Evolutionary conservation across 78 protist species (phyloP).

Genomic region (Emiliania huxleyi): DNA sequence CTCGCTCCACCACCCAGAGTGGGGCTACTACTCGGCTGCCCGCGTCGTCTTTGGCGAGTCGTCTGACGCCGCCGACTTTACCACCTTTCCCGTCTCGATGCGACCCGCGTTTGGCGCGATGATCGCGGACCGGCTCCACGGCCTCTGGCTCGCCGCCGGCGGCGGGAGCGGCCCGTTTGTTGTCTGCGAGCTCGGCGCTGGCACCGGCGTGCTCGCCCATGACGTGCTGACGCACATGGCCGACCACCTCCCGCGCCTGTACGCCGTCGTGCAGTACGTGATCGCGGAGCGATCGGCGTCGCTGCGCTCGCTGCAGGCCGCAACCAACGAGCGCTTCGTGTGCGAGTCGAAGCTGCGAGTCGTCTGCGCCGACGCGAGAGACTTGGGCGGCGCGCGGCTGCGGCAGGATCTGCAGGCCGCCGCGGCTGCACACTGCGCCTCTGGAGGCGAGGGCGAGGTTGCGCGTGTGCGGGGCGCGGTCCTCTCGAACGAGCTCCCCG

Average conservation of each 20-base stretch:
- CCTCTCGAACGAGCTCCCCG: neutral
- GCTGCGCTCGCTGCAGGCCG: neutral
- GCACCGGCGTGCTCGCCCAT: neutral
- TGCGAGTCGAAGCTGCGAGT: neutral
- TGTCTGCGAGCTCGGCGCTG: neutral
- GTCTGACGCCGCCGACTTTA: neutral
- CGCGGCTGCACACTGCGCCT: neutral
- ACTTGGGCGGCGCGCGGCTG: neutral
- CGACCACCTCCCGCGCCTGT: neutral
- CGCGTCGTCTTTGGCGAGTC: neutral
- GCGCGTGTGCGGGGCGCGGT: neutral
- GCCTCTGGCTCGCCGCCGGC: neutral
- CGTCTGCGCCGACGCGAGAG: neutral
- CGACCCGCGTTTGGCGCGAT: neutral
- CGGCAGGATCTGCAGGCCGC: neutral
- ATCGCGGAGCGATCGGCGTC: neutral
- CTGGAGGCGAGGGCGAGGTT: neutral
- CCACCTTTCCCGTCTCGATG: slow-evolving; percentile 14
- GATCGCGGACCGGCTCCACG: neutral
- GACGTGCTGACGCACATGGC: neutral
- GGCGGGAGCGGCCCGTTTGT: neutral
- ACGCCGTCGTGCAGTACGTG: neutral
- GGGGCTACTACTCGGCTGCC: neutral
- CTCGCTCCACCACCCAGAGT: neutral
- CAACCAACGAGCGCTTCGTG: neutral